Evolutionary conservation across 257 asterid genomes (phyloP).

Genomic region (Cruciata laevipes): DNA sequence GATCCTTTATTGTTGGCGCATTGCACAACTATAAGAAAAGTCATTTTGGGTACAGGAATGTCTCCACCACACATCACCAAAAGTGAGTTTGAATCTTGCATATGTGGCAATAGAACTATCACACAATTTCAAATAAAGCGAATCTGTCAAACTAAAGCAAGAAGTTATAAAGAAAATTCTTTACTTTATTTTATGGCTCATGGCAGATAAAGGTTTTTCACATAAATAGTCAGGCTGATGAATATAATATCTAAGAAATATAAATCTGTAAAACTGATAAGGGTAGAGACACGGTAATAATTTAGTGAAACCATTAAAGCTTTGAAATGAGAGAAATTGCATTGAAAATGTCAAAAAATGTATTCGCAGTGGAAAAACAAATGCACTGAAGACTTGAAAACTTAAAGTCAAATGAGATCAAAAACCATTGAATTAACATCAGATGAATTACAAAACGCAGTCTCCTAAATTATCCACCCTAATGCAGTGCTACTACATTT

Average conservation of each 20-base stretch:
- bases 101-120: background rate
- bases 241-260: background rate
- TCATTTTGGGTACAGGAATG: background rate
- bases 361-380: background rate
- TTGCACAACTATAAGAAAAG: background rate
- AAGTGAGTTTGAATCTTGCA: background rate
- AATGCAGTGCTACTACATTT: background rate
- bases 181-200: background rate
- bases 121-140: background rate
- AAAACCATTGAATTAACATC: background rate
- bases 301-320: background rate
- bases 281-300: no score
- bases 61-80: background rate
- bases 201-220: background rate
- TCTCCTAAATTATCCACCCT: background rate
- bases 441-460: background rate
- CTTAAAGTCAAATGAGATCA: background rate
- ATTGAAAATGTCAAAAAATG: background rate
- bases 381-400: background rate
- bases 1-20: background rate
- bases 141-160: background rate
- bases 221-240: background rate
- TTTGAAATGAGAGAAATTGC: background rate
- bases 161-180: conserved; percentile 1
- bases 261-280: background rate